phyloP scores from a whole-genome alignment of 306 rosid species.

The Trifolium subterraneum region DNA sequence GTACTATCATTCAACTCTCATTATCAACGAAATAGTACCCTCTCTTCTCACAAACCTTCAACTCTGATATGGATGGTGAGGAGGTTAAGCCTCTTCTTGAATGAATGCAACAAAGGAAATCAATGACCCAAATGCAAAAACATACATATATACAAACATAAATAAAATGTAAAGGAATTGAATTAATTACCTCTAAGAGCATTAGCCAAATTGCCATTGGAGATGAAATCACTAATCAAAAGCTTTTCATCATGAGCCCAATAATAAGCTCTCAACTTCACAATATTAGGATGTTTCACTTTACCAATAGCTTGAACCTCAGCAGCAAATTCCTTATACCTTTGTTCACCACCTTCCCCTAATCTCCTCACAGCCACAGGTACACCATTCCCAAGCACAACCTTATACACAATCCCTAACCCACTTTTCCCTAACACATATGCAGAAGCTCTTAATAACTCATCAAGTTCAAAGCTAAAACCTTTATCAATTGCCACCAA shows the following conservation, averaged over 20 bases:
- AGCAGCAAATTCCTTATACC: constrained; percentile 89
- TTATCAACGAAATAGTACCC: neutral
- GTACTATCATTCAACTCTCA: constrained; percentile 2
- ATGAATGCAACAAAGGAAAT: constrained; percentile 14
- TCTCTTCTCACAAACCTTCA: constrained; percentile 14
- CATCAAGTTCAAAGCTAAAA: constrained; percentile 87
- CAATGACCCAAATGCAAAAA: constrained; percentile 5
- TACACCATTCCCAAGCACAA: constrained; percentile 88
- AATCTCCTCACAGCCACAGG: constrained; percentile 98
- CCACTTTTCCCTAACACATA: constrained; percentile 98
- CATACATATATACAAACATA: neutral
- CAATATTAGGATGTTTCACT: constrained; percentile 90
- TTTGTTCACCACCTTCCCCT: constrained; percentile 96
- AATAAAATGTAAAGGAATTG: constrained; percentile 18
- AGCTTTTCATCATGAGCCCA: constrained; percentile 99
- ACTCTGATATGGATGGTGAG: neutral
- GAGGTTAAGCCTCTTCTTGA: constrained; percentile 20
- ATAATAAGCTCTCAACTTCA: constrained; percentile 81
- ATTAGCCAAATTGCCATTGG: constrained; percentile 82
- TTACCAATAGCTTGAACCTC: constrained; percentile 92
- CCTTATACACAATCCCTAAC: constrained; percentile 95
- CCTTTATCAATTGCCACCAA: constrained; percentile 93
- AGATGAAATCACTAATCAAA: constrained; percentile 86
- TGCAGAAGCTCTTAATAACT: constrained; percentile 89
- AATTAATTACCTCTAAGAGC: constrained; percentile 72